phyloP scores from a whole-genome alignment of 176 grass and related monocot species.

The Carex scoparia region DNA sequence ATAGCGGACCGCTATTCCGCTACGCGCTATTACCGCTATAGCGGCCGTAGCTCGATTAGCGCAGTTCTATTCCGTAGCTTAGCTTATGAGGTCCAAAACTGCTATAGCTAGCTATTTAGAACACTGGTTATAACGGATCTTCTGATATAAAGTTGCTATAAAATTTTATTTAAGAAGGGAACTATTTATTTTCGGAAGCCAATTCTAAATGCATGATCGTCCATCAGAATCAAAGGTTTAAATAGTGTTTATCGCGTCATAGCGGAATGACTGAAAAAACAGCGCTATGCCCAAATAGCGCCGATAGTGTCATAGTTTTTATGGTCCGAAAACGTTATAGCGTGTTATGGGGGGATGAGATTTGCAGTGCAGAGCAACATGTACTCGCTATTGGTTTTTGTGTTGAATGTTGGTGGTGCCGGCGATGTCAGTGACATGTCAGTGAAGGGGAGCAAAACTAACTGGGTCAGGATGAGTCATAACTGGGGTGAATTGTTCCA shows the following conservation, averaged over 20 bases:
- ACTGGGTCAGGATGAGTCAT: slow-evolving; percentile 60
- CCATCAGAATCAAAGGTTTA: too few species aligned
- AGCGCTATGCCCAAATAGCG: too few species aligned
- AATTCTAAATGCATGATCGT: neutral
- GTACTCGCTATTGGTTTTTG: slow-evolving; percentile 62
- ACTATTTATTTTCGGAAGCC: neutral
- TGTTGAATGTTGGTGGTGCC: slow-evolving; percentile 65
- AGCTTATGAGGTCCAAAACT: too few species aligned
- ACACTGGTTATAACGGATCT: neutral
- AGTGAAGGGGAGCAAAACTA: slow-evolving; percentile 31
- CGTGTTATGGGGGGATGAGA: slow-evolving; percentile 20
- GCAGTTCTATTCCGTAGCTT: too few species aligned
- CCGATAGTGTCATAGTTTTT: too few species aligned
- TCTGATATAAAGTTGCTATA: neutral
- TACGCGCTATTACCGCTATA: too few species aligned
- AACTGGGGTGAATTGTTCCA: slow-evolving; percentile 70
- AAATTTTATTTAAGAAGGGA: neutral
- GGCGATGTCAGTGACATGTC: slow-evolving; percentile 50
- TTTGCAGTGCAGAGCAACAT: slow-evolving; percentile 57
- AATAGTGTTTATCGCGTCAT: too few species aligned
- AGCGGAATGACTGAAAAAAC: too few species aligned
- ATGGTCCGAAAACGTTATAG: too few species aligned
- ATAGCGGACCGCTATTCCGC: too few species aligned
- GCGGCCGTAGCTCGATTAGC: too few species aligned
- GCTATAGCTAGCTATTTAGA: too few species aligned